phyloP scores from a whole-genome alignment of 805 yeast species.

The Hanseniaspora vineae region DNA sequence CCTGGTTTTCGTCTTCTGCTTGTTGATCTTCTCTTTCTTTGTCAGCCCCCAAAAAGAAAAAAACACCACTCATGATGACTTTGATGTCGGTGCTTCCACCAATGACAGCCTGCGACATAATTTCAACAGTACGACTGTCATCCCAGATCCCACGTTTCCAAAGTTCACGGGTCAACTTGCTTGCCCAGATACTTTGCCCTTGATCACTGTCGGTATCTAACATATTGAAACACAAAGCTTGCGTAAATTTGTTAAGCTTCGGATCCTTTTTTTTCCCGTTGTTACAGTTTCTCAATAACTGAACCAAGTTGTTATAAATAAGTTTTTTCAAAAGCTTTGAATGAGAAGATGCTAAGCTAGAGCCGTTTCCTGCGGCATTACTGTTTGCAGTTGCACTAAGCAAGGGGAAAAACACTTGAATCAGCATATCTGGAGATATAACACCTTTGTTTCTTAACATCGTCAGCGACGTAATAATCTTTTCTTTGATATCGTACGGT shows the following conservation, averaged over 20 bases:
- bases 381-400: conserved; percentile 10
- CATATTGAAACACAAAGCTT: conserved; percentile 79
- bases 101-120: conserved; percentile 90
- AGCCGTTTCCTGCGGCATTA: conserved; percentile 32
- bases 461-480: conserved; percentile 76
- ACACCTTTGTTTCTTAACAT: conserved; percentile 82
- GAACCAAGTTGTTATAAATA: conserved; percentile 65
- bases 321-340: conserved; percentile 76
- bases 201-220: conserved; percentile 44
- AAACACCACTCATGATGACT: conserved; percentile 80
- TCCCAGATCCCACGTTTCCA: conserved; percentile 99
- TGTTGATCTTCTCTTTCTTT: conserved; percentile 60
- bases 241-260: conserved; percentile 78
- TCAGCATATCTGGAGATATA: conserved; percentile 64
- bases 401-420: conserved; percentile 82
- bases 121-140: conserved; percentile 91
- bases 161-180: conserved; percentile 83
- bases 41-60: conserved; percentile 90
- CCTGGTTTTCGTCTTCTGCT: conserved; percentile 53
- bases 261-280: conserved; percentile 59
- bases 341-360: conserved; percentile 39
- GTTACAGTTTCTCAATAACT: conserved; percentile 70
- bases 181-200: conserved; percentile 83
- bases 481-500: conserved; percentile 78
- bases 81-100: conserved; percentile 58